Percentiles rank a stretch among this genome's conserved stretches.
Evolutionary conservation across 2,329 filamentous ascomycete genomes (phyloP).

Genomic region (Aspergillus ustus): DNA sequence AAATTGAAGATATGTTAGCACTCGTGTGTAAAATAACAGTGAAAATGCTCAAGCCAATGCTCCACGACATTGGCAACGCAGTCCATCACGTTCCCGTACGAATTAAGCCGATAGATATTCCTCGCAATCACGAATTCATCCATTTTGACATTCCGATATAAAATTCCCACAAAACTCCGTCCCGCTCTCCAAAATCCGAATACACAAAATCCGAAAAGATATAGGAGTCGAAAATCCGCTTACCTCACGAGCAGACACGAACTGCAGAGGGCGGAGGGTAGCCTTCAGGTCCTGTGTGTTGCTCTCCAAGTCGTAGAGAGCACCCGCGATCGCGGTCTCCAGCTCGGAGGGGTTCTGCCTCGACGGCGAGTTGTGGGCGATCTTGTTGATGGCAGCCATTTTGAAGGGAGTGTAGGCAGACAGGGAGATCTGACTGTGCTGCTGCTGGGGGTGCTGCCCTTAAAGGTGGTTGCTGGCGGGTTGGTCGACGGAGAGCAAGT

Average conservation of each 20-base stretch:
- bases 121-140: not conserved
- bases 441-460: conserved; percentile 39
- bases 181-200: conserved; percentile 2
- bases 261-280: conserved; percentile 95
- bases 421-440: conserved; percentile 43
- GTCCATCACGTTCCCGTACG: not conserved
- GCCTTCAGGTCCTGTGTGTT: conserved; percentile 98
- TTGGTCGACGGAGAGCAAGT: conserved; percentile 35
- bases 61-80: not conserved
- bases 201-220: conserved; percentile 21
- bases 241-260: conserved; percentile 99
- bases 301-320: conserved; percentile 98
- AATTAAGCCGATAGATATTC: not conserved
- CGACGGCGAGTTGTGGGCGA: conserved; percentile 95
- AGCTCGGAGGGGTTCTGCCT: conserved; percentile 95
- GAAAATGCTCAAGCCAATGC: not conserved
- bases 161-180: not conserved
- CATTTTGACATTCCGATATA: not conserved
- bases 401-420: conserved; percentile 45
- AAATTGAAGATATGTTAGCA: conserved; percentile 45
- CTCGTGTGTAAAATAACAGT: conserved; percentile 13
- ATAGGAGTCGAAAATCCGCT: conserved; percentile 47
- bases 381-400: conserved; percentile 93
- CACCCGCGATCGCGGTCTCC: conserved; percentile 94
- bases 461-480: conserved; percentile 34